Evolutionary conservation across 2,329 filamentous ascomycete species (phyloP).

Genomic region (Aspergillus aculeatus): DNA sequence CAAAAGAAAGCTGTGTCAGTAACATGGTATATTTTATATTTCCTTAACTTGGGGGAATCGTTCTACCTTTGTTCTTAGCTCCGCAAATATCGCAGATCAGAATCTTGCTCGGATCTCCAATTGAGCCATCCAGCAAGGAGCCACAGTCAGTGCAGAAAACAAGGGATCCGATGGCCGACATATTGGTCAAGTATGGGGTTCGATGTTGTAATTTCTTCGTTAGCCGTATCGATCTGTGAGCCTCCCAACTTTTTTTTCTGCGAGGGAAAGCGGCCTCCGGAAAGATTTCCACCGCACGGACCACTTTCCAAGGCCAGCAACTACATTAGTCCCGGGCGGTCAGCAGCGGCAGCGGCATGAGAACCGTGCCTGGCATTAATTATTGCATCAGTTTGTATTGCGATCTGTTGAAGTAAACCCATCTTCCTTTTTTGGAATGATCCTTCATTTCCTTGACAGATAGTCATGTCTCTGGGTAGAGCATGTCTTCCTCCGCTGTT

Average conservation of each 20-base stretch:
- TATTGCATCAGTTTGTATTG: slow-evolving; percentile 20
- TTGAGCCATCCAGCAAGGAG: slow-evolving; percentile 79
- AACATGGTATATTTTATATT: not conserved
- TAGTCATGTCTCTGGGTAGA: slow-evolving; percentile 36
- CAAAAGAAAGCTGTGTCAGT: not conserved
- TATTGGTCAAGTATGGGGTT: slow-evolving; percentile 37
- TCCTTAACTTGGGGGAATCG: not conserved
- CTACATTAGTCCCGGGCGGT: slow-evolving; percentile 27
- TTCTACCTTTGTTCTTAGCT: slow-evolving; percentile 74
- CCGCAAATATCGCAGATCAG: slow-evolving; percentile 84
- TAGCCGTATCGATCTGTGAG: not conserved
- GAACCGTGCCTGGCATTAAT: slow-evolving; percentile 26
- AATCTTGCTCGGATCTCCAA: slow-evolving; percentile 71
- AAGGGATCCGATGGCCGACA: slow-evolving; percentile 87
- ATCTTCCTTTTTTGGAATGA: slow-evolving; percentile 11
- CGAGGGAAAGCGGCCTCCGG: slow-evolving; percentile 8
- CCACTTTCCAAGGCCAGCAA: slow-evolving; percentile 10
- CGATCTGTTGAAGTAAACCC: not conserved
- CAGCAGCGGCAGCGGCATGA: slow-evolving; percentile 25
- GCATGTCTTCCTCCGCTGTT: slow-evolving; percentile 25
- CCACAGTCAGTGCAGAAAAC: slow-evolving; percentile 93
- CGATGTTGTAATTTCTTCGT: not conserved
- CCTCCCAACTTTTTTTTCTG: slow-evolving; percentile 12
- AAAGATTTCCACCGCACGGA: slow-evolving; percentile 23
- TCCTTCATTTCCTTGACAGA: slow-evolving; percentile 19